Percentiles rank a stretch among this genome's conserved stretches.
phyloP scores from a whole-genome alignment of 345 rosid species.

The Populus deltoides region DNA sequence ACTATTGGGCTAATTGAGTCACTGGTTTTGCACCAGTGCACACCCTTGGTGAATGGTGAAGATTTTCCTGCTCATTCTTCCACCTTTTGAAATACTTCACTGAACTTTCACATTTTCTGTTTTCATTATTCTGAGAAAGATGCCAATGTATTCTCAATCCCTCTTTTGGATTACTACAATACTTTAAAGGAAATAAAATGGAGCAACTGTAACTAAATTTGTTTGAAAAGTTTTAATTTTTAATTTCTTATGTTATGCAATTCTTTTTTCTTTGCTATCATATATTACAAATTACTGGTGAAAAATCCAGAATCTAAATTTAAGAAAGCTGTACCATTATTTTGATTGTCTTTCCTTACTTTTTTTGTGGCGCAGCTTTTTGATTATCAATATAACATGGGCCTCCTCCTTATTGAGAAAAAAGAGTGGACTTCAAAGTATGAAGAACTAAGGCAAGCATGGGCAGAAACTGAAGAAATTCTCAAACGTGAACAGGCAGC shows the following conservation, averaged over 20 bases:
- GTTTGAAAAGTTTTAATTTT: no score
- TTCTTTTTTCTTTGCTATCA: no score
- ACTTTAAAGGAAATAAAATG: no score
- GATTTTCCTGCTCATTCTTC: not conserved
- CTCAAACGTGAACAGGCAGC: slow-evolving; percentile 68
- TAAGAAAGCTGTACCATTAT: not conserved
- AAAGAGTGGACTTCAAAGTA: slow-evolving; percentile 52
- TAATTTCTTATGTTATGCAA: no score
- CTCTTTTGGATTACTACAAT: no score
- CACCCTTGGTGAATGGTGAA: no score
- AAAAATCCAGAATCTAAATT: not conserved
- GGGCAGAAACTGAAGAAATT: slow-evolving; percentile 63
- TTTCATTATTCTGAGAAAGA: no score
- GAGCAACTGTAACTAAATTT: no score
- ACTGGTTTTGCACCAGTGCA: not conserved
- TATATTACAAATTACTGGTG: not conserved
- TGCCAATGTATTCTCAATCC: no score
- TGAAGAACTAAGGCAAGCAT: slow-evolving; percentile 51
- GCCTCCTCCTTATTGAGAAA: slow-evolving; percentile 84
- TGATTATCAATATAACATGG: slow-evolving; percentile 90
- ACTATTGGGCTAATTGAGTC: not conserved
- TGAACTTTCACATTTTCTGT: not conserved
- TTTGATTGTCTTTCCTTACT: not conserved
- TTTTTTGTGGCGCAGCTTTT: slow-evolving; percentile 42
- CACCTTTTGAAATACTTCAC: not conserved